Conservation (phyloP, 1,284 basidiomycete genomes). For the Coniferiporia sulphurascens region DNA sequence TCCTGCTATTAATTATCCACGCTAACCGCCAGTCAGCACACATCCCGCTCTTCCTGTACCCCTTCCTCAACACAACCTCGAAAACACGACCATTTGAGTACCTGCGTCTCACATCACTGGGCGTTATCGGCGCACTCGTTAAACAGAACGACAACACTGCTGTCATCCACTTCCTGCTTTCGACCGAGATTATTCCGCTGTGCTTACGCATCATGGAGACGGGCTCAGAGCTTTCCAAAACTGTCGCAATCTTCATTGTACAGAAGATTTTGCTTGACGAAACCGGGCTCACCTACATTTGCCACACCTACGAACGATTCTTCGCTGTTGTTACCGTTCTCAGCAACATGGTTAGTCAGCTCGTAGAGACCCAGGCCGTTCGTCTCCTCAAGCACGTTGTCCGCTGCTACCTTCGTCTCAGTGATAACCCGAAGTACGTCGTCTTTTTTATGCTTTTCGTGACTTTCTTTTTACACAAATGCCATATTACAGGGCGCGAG, state of each 20-base stretch:
- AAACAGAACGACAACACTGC: constrained; percentile 99
- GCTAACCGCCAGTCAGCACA: constrained; percentile 51
- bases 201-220: constrained; percentile 99
- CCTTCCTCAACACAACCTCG: constrained; percentile 98
- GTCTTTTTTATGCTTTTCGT: not conserved
- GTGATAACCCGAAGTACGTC: constrained; percentile 88
- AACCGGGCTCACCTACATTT: constrained; percentile 97
- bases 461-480: constrained; percentile 4
- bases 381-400: constrained; percentile 97
- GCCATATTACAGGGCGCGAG: constrained; percentile 67
- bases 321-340: constrained; percentile 98
- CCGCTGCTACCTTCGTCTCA: constrained; percentile 92
- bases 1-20: not conserved
- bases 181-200: constrained; percentile 98
- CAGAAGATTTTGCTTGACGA: constrained; percentile 99
- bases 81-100: constrained; percentile 99
- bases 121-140: constrained; percentile 97
- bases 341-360: constrained; percentile 97
- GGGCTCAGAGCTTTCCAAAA: constrained; percentile 98
- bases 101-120: constrained; percentile 93
- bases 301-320: constrained; percentile 98
- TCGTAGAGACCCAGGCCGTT: constrained; percentile 97
- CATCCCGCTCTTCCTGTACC: constrained; percentile 98
- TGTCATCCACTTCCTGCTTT: constrained; percentile 98
- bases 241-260: constrained; percentile 99